Percentiles rank a stretch among this genome's conserved stretches.
These are phyloP conservation scores for Allodekkera sacchari DNA, from an alignment of 805 yeast genomes.

Conservation along the genomic window DNA sequence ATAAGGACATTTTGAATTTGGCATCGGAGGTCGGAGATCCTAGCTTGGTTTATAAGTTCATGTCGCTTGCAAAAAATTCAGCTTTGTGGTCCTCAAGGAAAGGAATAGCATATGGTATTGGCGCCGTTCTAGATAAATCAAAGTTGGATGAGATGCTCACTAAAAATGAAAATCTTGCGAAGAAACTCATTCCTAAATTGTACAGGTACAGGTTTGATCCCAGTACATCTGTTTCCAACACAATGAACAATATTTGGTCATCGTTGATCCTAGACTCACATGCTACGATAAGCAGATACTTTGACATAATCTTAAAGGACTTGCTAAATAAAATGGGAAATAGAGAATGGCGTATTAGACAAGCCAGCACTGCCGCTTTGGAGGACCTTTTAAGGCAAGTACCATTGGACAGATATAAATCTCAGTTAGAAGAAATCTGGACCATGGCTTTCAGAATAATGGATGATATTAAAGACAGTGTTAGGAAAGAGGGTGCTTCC, in stretches of 20 bases:
- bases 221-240: slow-evolving; percentile 56
- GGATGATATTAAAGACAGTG: slow-evolving; percentile 94
- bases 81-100: slow-evolving; percentile 88
- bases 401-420: slow-evolving; percentile 43
- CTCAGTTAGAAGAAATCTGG: slow-evolving; percentile 65
- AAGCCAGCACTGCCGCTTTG: slow-evolving; percentile 72
- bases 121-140: slow-evolving; percentile 73
- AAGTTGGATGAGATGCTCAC: slow-evolving; percentile 55
- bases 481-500: slow-evolving; percentile 68
- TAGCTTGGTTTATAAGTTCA: slow-evolving; percentile 83
- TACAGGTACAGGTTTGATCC: slow-evolving; percentile 87
- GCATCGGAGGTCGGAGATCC: slow-evolving; percentile 97
- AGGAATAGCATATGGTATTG: slow-evolving; percentile 91
- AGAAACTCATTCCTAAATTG: slow-evolving; percentile 67
- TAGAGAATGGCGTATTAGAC: slow-evolving; percentile 89
- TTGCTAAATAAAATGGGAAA: slow-evolving; percentile 61
- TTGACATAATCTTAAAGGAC: slow-evolving; percentile 54
- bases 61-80: slow-evolving; percentile 84
- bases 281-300: slow-evolving; percentile 42
- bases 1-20: slow-evolving; percentile 76
- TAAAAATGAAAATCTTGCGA: slow-evolving; percentile 45
- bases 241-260: slow-evolving; percentile 88
- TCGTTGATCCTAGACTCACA: slow-evolving; percentile 52
- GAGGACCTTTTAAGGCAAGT: slow-evolving; percentile 61
- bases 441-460: slow-evolving; percentile 76